Percentiles rank a stretch among this genome's conserved stretches.
phyloP scores from a whole-genome alignment of 106 monocot species.

The Vanilla planifolia region DNA sequence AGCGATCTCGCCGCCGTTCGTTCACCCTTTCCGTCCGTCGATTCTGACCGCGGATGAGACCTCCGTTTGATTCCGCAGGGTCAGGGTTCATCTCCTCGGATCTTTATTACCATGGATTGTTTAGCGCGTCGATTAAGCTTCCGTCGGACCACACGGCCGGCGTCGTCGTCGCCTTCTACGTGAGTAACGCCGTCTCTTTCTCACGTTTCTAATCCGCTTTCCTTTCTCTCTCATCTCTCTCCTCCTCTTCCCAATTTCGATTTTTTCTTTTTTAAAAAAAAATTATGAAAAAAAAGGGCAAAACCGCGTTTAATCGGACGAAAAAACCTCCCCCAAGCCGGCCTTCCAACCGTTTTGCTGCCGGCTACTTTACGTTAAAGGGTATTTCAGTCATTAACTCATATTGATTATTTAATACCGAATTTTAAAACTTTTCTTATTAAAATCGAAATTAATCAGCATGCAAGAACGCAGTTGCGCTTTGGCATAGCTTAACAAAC shows the following conservation, averaged over 20 bases:
- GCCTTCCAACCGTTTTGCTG: too few species aligned
- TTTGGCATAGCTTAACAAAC: not conserved
- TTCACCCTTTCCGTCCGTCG: not conserved
- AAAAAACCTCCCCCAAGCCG: too few species aligned
- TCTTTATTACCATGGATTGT: conserved; percentile 19
- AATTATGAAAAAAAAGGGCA: too few species aligned
- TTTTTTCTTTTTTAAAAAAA: not conserved
- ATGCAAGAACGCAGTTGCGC: not conserved
- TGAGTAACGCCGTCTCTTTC: not conserved
- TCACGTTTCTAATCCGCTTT: not conserved
- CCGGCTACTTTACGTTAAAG: too few species aligned
- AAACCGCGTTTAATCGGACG: too few species aligned
- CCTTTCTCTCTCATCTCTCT: not conserved
- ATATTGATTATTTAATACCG: not conserved
- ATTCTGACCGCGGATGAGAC: not conserved
- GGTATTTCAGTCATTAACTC: not conserved
- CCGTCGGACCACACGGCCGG: conserved; percentile 21
- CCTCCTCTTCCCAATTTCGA: not conserved
- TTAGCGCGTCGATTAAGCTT: conserved; percentile 20
- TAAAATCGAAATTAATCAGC: not conserved
- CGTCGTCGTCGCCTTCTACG: conserved; percentile 23
- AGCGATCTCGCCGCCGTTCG: not conserved
- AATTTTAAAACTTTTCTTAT: not conserved
- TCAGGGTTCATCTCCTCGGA: conserved; percentile 21
- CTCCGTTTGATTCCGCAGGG: conserved; percentile 1